phyloP scores from a whole-genome alignment of 176 grass and related monocot species.

The maize (Zea mays) region DNA sequence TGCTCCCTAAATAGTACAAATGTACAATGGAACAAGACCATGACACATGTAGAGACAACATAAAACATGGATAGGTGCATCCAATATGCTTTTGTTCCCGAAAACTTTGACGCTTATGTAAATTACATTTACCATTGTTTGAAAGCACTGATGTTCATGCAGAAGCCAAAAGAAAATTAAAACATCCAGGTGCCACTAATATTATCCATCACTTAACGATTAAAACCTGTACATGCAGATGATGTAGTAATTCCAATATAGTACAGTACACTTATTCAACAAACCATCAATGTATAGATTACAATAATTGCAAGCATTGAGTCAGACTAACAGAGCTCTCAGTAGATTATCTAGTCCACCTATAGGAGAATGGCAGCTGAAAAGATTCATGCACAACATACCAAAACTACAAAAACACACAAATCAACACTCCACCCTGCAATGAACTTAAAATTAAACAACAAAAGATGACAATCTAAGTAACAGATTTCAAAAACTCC shows the following conservation, averaged over 20 bases:
- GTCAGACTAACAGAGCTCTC: neutral
- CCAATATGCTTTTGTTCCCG: neutral
- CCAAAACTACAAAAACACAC: too few relatives aligned
- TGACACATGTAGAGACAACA: too few relatives aligned
- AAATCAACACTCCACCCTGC: too few relatives aligned
- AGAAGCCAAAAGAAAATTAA: too few relatives aligned
- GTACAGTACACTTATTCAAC: neutral
- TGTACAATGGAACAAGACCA: neutral
- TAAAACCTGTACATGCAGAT: too few relatives aligned
- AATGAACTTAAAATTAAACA: too few relatives aligned
- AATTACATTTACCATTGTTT: neutral
- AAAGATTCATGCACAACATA: too few relatives aligned
- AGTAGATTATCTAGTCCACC: neutral
- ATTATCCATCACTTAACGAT: too few relatives aligned
- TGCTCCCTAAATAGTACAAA: neutral
- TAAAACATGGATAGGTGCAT: neutral
- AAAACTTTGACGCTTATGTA: conserved; percentile 7
- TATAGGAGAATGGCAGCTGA: neutral
- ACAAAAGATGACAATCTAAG: too few relatives aligned
- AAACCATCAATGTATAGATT: neutral
- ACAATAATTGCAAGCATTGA: neutral
- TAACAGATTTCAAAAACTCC: too few relatives aligned
- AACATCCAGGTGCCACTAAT: too few relatives aligned
- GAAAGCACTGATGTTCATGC: too few relatives aligned
- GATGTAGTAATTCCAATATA: neutral